These are phyloP conservation scores for Brassica cretica DNA, from an alignment of 345 rosid species.

Conservation along the genomic window DNA sequence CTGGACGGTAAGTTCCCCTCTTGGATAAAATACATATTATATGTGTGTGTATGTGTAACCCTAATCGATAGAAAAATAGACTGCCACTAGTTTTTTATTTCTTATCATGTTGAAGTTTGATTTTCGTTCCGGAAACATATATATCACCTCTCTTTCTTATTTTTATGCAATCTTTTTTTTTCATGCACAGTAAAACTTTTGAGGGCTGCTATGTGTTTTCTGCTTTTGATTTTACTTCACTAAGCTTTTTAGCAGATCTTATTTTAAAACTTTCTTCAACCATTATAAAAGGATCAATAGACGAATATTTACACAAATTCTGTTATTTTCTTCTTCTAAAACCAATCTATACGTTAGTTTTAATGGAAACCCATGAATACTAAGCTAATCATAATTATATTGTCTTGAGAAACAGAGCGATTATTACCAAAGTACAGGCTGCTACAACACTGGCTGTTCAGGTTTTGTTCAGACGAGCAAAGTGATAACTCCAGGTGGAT, in stretches of 20 bases:
- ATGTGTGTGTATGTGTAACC: background rate
- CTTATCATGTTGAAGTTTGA: background rate
- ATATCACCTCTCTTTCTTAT: background rate
- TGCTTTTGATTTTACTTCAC: background rate
- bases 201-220: background rate
- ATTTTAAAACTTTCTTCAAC: background rate
- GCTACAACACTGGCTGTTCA: constrained; percentile 64
- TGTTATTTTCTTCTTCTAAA: background rate
- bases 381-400: background rate
- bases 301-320: background rate
- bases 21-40: background rate
- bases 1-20: background rate
- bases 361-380: background rate
- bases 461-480: constrained; percentile 67
- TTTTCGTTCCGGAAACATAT: background rate
- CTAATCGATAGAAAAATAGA: background rate
- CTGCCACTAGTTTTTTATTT: background rate
- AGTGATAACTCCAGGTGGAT: constrained; percentile 60
- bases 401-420: background rate
- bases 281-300: background rate
- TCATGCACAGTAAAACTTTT: background rate
- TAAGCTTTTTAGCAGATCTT: background rate
- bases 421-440: constrained; percentile 49
- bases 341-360: background rate
- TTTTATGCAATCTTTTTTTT: background rate